Base-by-base conservation (phyloP, 768 basidiomycete species). In the Leccinum broughii region DNA sequence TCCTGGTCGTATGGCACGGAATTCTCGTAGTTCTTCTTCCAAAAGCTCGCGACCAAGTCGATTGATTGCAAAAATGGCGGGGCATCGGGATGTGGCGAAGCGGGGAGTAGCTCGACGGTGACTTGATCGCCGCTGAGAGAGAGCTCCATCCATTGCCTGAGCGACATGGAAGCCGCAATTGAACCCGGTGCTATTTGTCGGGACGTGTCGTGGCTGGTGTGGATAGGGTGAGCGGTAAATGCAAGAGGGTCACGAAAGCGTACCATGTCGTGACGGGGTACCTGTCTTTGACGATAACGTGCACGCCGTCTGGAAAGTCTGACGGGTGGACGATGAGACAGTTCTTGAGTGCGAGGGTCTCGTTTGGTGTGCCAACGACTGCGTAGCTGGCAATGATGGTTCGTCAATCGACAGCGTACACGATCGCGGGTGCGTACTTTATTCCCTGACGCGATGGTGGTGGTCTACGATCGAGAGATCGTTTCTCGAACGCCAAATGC, bases 61-160 rank as follows among this genome's bases (percentile, higher is more conserved):
- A 96, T 76, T 3, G 86, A 87, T 64, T 89, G 85, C 15, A 96
- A 78, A 72, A 85, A 95, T 6, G 85, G 74, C 15, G 85, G 83
- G 10, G 83, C 77, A 54, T 81, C 77, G 0, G 83, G 82, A 32
- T 83, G 78, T 7, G 81, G 71, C 15, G 83, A 78, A 4, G 70
- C 28, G 17, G 69, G 73, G 22, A 92, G 80, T 2, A 83, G 74
- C 57, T 90, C 86, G 41, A 96, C 80, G 15, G 87, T 82, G 55
- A 92, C 89, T 14, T 78, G 69, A 70, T 97, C 95, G 0, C 93
- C 93, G 3, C 79, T 74, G 44, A 89, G 74, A 15, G 93, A 93
- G 7, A 98, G 80, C 6, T 88, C 88, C 48, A 95, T 89, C 94
- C 94, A 99, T 76, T 92, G 87, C 10, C 97, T 85, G 60, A 94